These are phyloP conservation scores for Daldinia sp. DNA, from an alignment of 2,329 filamentous ascomycete species.

Conservation along the genomic window DNA sequence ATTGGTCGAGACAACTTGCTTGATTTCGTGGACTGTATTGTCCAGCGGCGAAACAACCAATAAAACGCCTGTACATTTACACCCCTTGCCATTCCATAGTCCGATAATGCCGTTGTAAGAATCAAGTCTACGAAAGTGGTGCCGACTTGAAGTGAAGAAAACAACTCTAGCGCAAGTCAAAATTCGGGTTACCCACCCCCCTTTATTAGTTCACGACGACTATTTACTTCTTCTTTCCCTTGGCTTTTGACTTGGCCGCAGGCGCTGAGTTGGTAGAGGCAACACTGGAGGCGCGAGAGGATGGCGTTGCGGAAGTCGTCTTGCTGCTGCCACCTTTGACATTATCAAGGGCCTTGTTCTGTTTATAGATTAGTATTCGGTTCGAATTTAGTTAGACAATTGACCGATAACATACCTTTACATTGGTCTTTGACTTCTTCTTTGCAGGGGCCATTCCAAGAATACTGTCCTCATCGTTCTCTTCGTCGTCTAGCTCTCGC, in stretches of 20 bases:
- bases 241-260: conserved; percentile 58
- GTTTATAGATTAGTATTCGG: conserved; percentile 40
- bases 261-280: conserved; percentile 75
- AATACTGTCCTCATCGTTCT: conserved; percentile 85
- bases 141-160: neutral
- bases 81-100: conserved; percentile 24
- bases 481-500: conserved; percentile 81
- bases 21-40: conserved; percentile 5
- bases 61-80: conserved; percentile 21
- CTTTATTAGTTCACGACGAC: neutral
- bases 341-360: conserved; percentile 95
- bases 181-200: neutral
- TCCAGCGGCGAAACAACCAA: conserved; percentile 21
- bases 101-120: conserved; percentile 13
- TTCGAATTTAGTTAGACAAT: neutral
- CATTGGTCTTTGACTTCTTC: conserved; percentile 92
- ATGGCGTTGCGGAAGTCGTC: conserved; percentile 77
- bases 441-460: conserved; percentile 86
- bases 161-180: neutral
- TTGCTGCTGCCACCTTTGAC: conserved; percentile 79
- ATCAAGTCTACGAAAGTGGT: neutral
- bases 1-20: neutral
- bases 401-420: conserved; percentile 74
- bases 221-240: conserved; percentile 66
- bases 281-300: conserved; percentile 89